Conservation (phyloP, 768 basidiomycete species). For the Leccinum olivaceopallidum region DNA sequence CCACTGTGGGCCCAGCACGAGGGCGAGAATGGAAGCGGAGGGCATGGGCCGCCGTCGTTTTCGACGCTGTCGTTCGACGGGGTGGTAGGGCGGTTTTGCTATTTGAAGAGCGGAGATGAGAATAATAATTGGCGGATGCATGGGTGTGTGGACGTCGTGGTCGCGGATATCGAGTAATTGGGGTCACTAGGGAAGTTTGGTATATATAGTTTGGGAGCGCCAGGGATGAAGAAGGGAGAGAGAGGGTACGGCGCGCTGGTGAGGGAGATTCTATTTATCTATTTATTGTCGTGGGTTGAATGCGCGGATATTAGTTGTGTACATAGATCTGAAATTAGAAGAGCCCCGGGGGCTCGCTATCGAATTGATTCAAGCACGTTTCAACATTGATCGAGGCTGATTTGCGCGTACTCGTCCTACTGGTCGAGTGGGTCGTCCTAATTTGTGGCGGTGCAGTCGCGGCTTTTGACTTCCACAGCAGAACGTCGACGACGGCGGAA, state of each 20-base stretch:
- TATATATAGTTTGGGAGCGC: no score
- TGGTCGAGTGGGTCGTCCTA: no score
- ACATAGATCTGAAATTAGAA: neutral
- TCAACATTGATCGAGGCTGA: no score
- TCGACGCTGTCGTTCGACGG: neutral
- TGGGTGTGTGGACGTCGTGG: neutral
- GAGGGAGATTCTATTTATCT: neutral
- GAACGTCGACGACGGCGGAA: no score
- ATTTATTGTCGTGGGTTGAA: neutral
- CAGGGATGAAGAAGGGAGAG: no score
- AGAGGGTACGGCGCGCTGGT: neutral
- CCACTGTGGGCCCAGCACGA: neutral
- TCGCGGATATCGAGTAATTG: neutral
- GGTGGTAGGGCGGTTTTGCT: neutral
- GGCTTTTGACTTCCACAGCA: no score
- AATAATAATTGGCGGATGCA: neutral
- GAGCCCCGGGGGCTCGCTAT: no score
- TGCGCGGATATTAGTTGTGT: neutral
- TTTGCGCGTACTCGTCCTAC: no score
- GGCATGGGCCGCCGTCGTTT: neutral
- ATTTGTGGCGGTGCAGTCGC: no score
- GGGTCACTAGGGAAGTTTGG: no score
- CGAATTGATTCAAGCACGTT: no score
- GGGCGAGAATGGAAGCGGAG: neutral
- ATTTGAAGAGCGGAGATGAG: neutral